Base-by-base conservation (phyloP, 495 filamentous ascomycete species). In the Neurospora hispaniola region DNA sequence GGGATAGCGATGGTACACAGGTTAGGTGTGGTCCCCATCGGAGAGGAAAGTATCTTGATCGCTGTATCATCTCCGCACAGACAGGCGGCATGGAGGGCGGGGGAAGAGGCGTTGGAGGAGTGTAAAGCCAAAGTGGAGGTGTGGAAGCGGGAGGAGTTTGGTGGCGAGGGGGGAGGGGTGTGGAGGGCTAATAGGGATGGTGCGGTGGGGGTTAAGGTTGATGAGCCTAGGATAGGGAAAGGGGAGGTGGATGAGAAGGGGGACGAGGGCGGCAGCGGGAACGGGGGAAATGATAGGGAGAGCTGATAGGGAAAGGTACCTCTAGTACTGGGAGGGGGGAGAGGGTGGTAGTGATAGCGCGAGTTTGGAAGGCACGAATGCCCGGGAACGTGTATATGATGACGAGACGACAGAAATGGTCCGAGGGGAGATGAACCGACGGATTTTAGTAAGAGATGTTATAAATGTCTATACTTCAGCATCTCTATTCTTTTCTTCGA, bases 111-210 rank as follows among this genome's bases (percentile, higher is more conserved):
- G 46, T 82, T 99, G 75, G 95, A 98, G 86, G 83, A 85, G 78
- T 93, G 91, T 77, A 99, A 99, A 84, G 88, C 87, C 77, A 87
- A 85, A 73, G 92, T 92, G 48, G 96, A 99, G 87, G 90, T 99
- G 69, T 99, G 96, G 96, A 99, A 99, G 84, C 84, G 88, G 78
- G 96, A 99, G 85, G 91, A 93, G 78, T 98, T 98, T 88, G 89
- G 81, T 23, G 90, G 86, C 12, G 89, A 88, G 72, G 90, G 88
- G 73, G 93, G 92, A 70, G 88, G 87, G 66, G 89, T 97, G 70
- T 98, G 95, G 95, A 90, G 94, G 84, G 93, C 92, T 73, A 98
- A 98, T 85, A 83, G 91, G 78, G 94, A 97, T 84, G 90, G 92
- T 66, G 82, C 83, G 79, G 80, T 77, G 9, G 91, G 89, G 6